phyloP scores from a whole-genome alignment of 257 asterid genomes.

The Nicotiana attenuata region DNA sequence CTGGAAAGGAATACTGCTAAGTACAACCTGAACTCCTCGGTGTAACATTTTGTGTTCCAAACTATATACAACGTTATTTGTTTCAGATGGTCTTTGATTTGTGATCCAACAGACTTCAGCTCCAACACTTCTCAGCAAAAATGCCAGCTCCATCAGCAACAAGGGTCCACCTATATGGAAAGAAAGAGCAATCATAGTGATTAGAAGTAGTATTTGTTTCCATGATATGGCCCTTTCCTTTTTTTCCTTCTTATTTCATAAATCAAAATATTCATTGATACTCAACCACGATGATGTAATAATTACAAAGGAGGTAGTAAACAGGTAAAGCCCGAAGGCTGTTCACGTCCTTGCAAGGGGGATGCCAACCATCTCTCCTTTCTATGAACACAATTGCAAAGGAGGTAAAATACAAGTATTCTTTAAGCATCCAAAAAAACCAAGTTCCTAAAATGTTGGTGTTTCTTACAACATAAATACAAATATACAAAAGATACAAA shows the following conservation, averaged over 20 bases:
- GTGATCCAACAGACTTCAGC: slow-evolving; percentile 17
- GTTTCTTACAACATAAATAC: background rate
- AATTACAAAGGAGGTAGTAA: background rate
- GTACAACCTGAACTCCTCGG: slow-evolving; percentile 19
- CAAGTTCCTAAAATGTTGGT: background rate
- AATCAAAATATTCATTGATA: background rate
- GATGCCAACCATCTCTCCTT: background rate
- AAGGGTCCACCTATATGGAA: slow-evolving; percentile 14
- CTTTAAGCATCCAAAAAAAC: slow-evolving; percentile 1
- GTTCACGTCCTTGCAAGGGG: background rate
- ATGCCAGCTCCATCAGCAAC: slow-evolving; percentile 18
- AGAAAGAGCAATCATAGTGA: background rate
- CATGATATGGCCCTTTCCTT: background rate
- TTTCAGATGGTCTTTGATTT: slow-evolving; percentile 13
- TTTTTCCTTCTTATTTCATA: background rate
- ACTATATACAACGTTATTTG: slow-evolving; percentile 21
- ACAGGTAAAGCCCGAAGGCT: background rate
- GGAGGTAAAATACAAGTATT: background rate
- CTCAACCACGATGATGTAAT: background rate
- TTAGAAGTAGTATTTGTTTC: background rate
- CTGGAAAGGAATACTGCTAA: background rate
- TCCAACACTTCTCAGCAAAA: slow-evolving; percentile 6
- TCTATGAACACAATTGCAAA: background rate
- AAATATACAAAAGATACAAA: background rate
- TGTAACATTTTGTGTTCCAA: slow-evolving; percentile 28